These are phyloP conservation scores for Irpex rosettiformis DNA, from an alignment of 1,284 basidiomycete genomes.

Conservation along the genomic window DNA sequence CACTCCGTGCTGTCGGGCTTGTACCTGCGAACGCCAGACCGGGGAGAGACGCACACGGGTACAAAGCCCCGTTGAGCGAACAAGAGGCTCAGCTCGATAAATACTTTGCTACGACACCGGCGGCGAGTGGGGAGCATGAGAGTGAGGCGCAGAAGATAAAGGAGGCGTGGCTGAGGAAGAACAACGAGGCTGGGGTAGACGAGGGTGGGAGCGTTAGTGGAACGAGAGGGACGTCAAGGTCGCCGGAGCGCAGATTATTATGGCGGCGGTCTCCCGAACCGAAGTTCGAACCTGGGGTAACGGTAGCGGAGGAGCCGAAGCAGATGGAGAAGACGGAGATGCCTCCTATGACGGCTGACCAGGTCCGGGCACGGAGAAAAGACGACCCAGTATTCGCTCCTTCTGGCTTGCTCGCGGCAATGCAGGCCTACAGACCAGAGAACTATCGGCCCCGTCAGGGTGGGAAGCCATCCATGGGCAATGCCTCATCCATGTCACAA, in stretches of 20 bases:
- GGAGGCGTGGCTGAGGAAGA: conserved; percentile 26
- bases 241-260: not conserved
- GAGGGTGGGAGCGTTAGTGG: not conserved
- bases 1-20: conserved; percentile 29
- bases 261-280: not conserved
- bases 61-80: conserved; percentile 26
- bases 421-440: conserved; percentile 10
- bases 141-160: conserved; percentile 28
- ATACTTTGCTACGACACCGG: conserved; percentile 20
- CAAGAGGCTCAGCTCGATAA: conserved; percentile 29
- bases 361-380: not conserved
- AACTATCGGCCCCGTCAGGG: conserved; percentile 7
- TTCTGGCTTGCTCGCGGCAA: conserved; percentile 6
- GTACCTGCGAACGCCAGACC: conserved; percentile 18
- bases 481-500: not conserved
- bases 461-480: not conserved
- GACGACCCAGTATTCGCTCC: conserved; percentile 10
- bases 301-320: not conserved
- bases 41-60: conserved; percentile 21
- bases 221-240: not conserved
- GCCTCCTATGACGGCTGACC: conserved; percentile 3
- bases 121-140: conserved; percentile 9
- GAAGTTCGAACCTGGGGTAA: not conserved
- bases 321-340: not conserved
- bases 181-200: conserved; percentile 1